Base-by-base conservation (phyloP, 2,329 filamentous ascomycete genomes). In the Didymella arachidicola region DNA sequence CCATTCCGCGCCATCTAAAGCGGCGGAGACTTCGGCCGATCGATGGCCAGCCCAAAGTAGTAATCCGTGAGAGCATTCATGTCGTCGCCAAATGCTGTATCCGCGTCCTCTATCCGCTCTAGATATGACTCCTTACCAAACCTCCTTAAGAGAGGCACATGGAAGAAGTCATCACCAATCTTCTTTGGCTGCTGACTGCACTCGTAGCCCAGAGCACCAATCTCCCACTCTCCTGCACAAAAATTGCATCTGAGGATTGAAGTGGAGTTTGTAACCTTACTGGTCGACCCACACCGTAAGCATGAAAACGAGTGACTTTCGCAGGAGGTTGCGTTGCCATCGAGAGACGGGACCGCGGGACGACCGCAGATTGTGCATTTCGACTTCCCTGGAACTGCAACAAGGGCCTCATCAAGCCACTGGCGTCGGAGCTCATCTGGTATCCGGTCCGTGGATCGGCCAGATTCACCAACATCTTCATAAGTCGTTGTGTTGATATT, bases 221-320 rank as follows among this genome's bases (percentile, higher is more conserved):
- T 66, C 7, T 73, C 66, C 78, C 78, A 81, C 0, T 63, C 50
- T 1, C 70, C 57, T 3, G 60, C 64, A 42, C 79, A 81, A 0
- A 27, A 12, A 2, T 38, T n/a, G 61, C 79, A 80, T 16, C 46
- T 48, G 0, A 80, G 53, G 1, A 6, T 60, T 0, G 62, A 63
- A 0, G 63, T 66, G 7, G 59, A 53, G 1, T 64, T 46, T 0
- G 59, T 59, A 3, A 78, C 45, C 1, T 44, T 32, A 7, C 64
- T 72, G 1, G 16, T 48, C 3, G 38, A 43, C 1, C 72, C 74
- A 48, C 80, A 82, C 0, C 79, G 69, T 47, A 80, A 77, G 61
- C 80, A 82, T 0, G 70, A 58, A 55, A 81, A 81, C 4, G 64
- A 66, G 61, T 79, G 81, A 18, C 71, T 70, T 60, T 80, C 79